Conservation (phyloP, 768 basidiomycete species). For the Calocybe gangraenosa region DNA sequence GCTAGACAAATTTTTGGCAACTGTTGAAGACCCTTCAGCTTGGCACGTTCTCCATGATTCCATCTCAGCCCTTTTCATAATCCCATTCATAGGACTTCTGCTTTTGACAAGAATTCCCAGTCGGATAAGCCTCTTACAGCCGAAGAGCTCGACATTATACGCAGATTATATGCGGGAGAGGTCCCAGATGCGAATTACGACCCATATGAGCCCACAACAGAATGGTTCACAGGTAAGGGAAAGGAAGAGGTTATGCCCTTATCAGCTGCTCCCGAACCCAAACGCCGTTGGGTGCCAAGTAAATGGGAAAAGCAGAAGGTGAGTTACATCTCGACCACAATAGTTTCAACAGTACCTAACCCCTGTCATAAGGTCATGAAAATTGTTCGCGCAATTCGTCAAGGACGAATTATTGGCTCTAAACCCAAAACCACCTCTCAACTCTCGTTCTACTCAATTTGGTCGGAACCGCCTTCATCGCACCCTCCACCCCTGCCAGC, state of each 20-base stretch:
- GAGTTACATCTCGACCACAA: conserved; percentile 5
- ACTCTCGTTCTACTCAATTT: conserved; percentile 81
- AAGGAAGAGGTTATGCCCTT: conserved; percentile 95
- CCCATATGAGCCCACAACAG: conserved; percentile 89
- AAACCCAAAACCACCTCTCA: conserved; percentile 75
- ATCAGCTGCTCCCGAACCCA: conserved; percentile 88
- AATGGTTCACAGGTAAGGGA: conserved; percentile 97
- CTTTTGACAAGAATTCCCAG: conserved; percentile 85
- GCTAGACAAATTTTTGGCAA: conserved; percentile 92
- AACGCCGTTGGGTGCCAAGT: conserved; percentile 93
- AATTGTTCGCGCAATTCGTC: conserved; percentile 96
- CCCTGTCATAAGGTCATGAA: conserved; percentile 80
- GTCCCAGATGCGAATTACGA: conserved; percentile 88
- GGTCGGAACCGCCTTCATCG: conserved; percentile 73
- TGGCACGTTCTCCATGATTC: conserved; percentile 53
- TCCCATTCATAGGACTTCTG: conserved; percentile 65
- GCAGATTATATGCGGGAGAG: conserved; percentile 84
- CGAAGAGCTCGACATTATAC: conserved; percentile 94
- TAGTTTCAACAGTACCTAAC: background rate
- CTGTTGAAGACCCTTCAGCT: conserved; percentile 85
- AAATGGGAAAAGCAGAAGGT: conserved; percentile 99
- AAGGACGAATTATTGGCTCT: conserved; percentile 89
- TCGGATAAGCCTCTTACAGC: conserved; percentile 80
- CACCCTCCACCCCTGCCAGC: conserved; percentile 89
- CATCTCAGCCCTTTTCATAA: background rate